A percentile compares a stretch with the other conserved stretches of the same genome.
Conservation (phyloP, 2,329 filamentous ascomycete genomes). For the Esteya vermicola region DNA sequence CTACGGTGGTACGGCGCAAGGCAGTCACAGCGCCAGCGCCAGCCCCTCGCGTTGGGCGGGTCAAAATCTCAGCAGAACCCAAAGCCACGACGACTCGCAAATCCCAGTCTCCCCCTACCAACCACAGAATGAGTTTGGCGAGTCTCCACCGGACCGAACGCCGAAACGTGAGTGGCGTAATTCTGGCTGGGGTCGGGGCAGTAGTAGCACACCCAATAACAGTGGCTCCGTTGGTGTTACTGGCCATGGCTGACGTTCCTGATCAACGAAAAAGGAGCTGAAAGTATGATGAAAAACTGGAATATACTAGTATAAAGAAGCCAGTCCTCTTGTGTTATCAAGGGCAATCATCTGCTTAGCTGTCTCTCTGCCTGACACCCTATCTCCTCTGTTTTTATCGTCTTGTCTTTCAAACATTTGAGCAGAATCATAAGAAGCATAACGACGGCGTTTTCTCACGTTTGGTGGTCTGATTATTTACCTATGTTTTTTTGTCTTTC, state of each 20-base stretch:
- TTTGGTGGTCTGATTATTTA: not conserved
- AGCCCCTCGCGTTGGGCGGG: too few species aligned
- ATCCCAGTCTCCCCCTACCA: constrained; percentile 27
- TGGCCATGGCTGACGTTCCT: constrained; percentile 22
- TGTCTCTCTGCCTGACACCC: too few species aligned
- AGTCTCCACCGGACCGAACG: constrained; percentile 21
- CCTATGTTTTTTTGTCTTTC: not conserved
- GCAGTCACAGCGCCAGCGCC: too few species aligned
- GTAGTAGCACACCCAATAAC: constrained; percentile 6
- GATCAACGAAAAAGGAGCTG: not conserved
- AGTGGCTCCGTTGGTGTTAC: constrained; percentile 32
- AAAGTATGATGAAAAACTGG: not conserved
- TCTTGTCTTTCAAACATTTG: too few species aligned
- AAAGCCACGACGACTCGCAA: constrained; percentile 12
- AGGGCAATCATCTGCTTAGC: too few species aligned
- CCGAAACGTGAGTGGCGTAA: constrained; percentile 43
- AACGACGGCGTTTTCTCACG: not conserved
- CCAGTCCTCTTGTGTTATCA: too few species aligned
- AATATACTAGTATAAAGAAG: too few species aligned
- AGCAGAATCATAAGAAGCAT: not conserved
- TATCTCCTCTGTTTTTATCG: too few species aligned
- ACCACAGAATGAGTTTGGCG: constrained; percentile 22
- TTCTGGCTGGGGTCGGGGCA: constrained; percentile 38
- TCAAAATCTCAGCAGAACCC: not conserved
- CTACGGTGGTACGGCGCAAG: too few species aligned